phyloP scores from a whole-genome alignment of 768 basidiomycete species.

The Hygrocybe punicea region DNA sequence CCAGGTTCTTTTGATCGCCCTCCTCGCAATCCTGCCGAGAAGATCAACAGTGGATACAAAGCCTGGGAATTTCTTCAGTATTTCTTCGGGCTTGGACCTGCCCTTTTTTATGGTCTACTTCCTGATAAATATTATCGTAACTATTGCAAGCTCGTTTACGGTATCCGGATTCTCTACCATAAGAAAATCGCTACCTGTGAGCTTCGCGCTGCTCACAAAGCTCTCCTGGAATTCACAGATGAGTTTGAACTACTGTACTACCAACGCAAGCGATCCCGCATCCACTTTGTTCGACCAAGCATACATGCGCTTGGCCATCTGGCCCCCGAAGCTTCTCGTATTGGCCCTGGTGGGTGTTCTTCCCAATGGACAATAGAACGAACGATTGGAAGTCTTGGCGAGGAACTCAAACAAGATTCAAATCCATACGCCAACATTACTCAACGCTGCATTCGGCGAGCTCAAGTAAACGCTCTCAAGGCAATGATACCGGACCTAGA shows the following conservation, averaged over 20 bases:
- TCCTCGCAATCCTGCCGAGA: conserved; percentile 33
- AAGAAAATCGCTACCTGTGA: not conserved
- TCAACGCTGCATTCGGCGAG: conserved; percentile 8
- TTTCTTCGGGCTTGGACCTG: conserved; percentile 10
- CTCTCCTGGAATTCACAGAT: conserved; percentile 10
- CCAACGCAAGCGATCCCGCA: conserved; percentile 10
- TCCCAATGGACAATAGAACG: conserved; percentile 21
- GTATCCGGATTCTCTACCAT: conserved; percentile 7
- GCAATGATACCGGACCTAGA: conserved; percentile 13
- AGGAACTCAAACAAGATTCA: conserved; percentile 19
- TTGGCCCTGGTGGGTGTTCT: conserved; percentile 12
- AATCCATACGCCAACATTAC: conserved; percentile 20
- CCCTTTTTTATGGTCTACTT: conserved; percentile 7
- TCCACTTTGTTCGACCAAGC: conserved; percentile 18
- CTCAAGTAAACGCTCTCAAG: conserved; percentile 2
- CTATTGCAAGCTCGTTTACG: conserved; percentile 15
- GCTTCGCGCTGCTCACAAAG: conserved; percentile 3
- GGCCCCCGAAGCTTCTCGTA: conserved; percentile 11
- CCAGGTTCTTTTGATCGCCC: conserved; percentile 35
- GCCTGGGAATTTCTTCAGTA: conserved; percentile 14
- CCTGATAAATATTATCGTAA: conserved; percentile 6
- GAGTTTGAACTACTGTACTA: conserved; percentile 20
- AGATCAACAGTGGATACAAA: conserved; percentile 25
- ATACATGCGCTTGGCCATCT: conserved; percentile 18
- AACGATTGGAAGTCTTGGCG: conserved; percentile 17